phyloP scores from a whole-genome alignment of 2,329 filamentous ascomycete species.

The Neofusicoccum laricinum region DNA sequence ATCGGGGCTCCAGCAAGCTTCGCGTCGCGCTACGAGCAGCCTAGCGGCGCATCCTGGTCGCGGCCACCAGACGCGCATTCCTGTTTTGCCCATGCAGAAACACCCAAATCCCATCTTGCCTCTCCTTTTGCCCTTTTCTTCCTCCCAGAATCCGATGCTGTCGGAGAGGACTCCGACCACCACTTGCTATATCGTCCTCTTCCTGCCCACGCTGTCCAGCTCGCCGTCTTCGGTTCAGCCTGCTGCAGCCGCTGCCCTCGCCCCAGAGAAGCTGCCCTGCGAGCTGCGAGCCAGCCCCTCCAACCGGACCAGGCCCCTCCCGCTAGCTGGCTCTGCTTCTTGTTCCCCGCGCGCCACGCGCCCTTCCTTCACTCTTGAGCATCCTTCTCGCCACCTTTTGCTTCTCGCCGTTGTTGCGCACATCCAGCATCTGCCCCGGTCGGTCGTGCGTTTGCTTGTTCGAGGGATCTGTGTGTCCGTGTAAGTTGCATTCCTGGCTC shows the following conservation, averaged over 20 bases:
- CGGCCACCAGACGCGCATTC: conserved; percentile 6
- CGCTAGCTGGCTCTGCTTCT: neutral
- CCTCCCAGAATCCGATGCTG: neutral
- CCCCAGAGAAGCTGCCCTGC: too few species aligned
- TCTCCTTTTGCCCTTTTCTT: neutral
- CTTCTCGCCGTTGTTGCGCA: neutral
- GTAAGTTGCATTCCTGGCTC: neutral
- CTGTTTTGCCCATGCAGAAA: conserved; percentile 9
- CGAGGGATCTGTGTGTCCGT: neutral
- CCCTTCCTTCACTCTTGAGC: neutral
- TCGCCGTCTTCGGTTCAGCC: neutral
- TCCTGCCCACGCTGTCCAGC: too few species aligned
- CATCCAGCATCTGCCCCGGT: neutral
- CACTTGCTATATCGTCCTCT: neutral
- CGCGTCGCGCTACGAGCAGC: neutral
- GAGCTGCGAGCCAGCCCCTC: neutral
- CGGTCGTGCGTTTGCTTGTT: neutral
- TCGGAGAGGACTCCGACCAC: neutral
- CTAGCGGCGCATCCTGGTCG: conserved; percentile 10
- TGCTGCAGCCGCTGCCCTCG: too few species aligned
- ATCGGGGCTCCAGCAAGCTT: neutral
- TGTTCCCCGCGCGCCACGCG: neutral
- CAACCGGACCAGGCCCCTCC: neutral
- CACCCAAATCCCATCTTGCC: neutral
- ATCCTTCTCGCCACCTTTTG: neutral